Evolutionary conservation across 1,284 basidiomycete species (phyloP).

Genomic region (Athelia psychrophila): DNA sequence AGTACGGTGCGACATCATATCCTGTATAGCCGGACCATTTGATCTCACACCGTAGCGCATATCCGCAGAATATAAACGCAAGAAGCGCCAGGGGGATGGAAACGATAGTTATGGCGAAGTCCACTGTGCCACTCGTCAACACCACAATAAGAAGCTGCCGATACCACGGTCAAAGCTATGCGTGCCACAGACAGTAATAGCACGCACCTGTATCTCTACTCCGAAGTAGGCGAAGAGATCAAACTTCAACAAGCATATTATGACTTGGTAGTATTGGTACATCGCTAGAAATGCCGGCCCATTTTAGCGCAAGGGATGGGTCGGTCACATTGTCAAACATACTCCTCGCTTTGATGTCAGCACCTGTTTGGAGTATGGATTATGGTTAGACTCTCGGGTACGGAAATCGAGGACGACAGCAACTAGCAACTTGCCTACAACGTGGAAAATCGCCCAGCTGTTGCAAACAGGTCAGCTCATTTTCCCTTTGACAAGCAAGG

Average conservation of each 20-base stretch:
- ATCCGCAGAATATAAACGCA: slow-evolving; percentile 60
- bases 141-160: slow-evolving; percentile 72
- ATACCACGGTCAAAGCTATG: slow-evolving; percentile 11
- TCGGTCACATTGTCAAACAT: slow-evolving; percentile 22
- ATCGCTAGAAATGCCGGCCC: no score
- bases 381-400: no score
- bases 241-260: slow-evolving; percentile 83
- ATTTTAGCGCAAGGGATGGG: slow-evolving; percentile 7
- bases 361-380: no score
- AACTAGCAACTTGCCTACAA: no score
- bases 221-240: slow-evolving; percentile 84
- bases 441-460: slow-evolving; percentile 84
- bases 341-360: slow-evolving; percentile 79
- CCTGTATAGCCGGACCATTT: slow-evolving; percentile 47
- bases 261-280: slow-evolving; percentile 83
- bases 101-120: slow-evolving; percentile 77
- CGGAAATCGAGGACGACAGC: no score
- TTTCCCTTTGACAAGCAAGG: no score
- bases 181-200: neutral
- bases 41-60: slow-evolving; percentile 75
- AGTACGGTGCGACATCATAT: slow-evolving; percentile 4
- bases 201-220: slow-evolving; percentile 76
- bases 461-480: neutral
- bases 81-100: slow-evolving; percentile 79
- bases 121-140: slow-evolving; percentile 54